phyloP scores from a whole-genome alignment of 495 filamentous ascomycete species.

The Mycothermus thermophilus region DNA sequence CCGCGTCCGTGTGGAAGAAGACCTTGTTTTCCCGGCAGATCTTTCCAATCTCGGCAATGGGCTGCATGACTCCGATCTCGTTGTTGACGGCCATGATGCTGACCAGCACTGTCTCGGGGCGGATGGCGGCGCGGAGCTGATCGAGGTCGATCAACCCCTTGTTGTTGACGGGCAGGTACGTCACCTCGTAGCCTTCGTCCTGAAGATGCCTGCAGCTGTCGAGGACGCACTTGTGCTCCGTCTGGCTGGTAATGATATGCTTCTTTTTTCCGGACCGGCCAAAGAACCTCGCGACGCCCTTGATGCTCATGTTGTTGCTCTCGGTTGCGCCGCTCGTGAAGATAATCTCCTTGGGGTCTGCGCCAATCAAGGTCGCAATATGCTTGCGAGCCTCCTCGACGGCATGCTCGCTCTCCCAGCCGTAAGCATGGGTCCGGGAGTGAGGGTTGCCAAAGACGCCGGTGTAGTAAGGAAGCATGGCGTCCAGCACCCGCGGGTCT shows the following conservation, averaged over 20 bases:
- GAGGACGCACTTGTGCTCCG: conserved; percentile 96
- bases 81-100: conserved; percentile 99
- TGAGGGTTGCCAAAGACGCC: conserved; percentile 95
- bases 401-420: conserved; percentile 94
- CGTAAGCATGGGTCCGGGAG: conserved; percentile 94
- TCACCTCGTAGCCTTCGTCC: conserved; percentile 91
- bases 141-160: conserved; percentile 76
- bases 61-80: conserved; percentile 96
- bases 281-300: conserved; percentile 93
- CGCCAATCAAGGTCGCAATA: conserved; percentile 77
- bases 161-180: conserved; percentile 78
- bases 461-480: conserved; percentile 90
- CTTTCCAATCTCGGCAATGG: conserved; percentile 82
- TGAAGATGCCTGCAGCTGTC: conserved; percentile 94
- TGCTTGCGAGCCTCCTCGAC: conserved; percentile 74
- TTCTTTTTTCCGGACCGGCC: conserved; percentile 88
- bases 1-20: conserved; percentile 97
- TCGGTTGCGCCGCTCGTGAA: conserved; percentile 97
- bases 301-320: conserved; percentile 99
- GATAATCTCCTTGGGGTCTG: conserved; percentile 94
- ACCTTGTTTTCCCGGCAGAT: conserved; percentile 82
- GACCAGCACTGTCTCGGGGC: conserved; percentile 80
- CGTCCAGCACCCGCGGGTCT: conserved; percentile 86
- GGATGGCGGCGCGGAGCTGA: conserved; percentile 78
- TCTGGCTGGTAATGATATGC: conserved; percentile 93